Base-by-base conservation (phyloP, 2,329 filamentous ascomycete species). In the Epichloe gansuensis region DNA sequence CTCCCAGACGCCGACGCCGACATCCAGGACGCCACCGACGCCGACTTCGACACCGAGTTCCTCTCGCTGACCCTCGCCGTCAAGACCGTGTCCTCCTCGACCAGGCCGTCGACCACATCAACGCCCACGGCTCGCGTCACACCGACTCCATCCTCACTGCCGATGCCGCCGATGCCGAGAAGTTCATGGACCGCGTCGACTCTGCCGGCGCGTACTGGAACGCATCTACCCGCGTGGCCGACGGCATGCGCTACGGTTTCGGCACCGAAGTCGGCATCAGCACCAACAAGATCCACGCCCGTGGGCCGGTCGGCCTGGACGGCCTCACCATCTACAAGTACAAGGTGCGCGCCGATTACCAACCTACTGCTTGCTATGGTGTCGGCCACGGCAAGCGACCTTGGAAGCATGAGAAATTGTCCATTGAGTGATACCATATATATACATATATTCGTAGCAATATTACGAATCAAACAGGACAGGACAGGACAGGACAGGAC, bases 271-370 rank as follows among this genome's bases (percentile, higher is more conserved):
- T 98, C 25, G 93, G 93, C 52, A 97, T 98, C 70, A 94, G 88
- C 72, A 98, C 93, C 48, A 98, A 96, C 75, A 98, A 97, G 75
- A 95, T 98, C 58, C 93, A 98, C 67, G 87, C 88, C 1, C 77
- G 93, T 49, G 93, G 93, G 0, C 93, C 93, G 0, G 93, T 98
- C 5, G 93, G 93, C 1, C 73, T 98, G 50, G 93, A 97, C 64
- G 93, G 93, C 0, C 70, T 98, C 67, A 95, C 89, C 66, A 97
- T 97, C 57, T 96, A 98, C 73, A 96, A 96, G 75, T 98, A 96
- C 75, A 82, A 93, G 68, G 77, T 98, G 57, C 76, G 86, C 39
- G 93, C 91, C 0, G 74, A 80, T 54, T 93, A 91, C 9, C 93
- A 98, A 59, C 76, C 83, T n/a, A 88, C 88, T 23, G 79, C 79